These are phyloP conservation scores for Caloboletus firmus DNA, from an alignment of 1,284 basidiomycete species.

Conservation along the genomic window DNA sequence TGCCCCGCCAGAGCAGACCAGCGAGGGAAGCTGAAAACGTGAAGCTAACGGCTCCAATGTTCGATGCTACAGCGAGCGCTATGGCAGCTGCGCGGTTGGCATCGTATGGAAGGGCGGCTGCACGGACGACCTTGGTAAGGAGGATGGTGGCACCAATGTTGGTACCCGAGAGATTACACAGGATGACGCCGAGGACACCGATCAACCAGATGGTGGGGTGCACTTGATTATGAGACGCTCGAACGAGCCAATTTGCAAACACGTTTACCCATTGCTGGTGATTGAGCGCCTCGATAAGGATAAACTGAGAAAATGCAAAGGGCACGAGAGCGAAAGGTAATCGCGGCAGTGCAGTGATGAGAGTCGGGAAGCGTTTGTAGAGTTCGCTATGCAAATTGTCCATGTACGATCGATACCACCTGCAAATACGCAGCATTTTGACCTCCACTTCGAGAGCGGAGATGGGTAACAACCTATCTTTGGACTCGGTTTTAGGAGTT, in stretches of 20 bases:
- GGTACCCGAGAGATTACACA: constrained; percentile 90
- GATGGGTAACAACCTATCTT: too few relatives aligned
- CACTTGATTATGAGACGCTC: constrained; percentile 46
- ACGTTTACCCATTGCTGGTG: constrained; percentile 91
- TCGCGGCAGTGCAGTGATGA: constrained; percentile 66
- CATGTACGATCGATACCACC: constrained; percentile 21
- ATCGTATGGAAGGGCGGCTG: constrained; percentile 24
- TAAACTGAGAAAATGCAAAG: constrained; percentile 95
- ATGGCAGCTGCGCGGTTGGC: constrained; percentile 46
- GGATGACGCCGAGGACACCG: constrained; percentile 63
- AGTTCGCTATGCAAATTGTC: constrained; percentile 27
- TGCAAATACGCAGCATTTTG: constrained; percentile 9
- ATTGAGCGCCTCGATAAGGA: constrained; percentile 84
- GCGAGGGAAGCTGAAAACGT: constrained; percentile 91
- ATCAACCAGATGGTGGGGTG: constrained; percentile 56
- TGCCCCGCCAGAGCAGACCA: constrained; percentile 84
- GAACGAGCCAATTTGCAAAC: constrained; percentile 73
- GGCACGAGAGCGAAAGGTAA: constrained; percentile 83
- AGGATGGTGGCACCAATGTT: constrained; percentile 97
- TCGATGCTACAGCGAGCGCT: constrained; percentile 79
- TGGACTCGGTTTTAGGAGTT: not conserved
- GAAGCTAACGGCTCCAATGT: constrained; percentile 91
- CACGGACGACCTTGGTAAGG: constrained; percentile 57
- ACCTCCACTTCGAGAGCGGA: not conserved
- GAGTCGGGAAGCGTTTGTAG: constrained; percentile 66